Conservation (phyloP, 345 rosid species). For the Iberis pinnata region DNA sequence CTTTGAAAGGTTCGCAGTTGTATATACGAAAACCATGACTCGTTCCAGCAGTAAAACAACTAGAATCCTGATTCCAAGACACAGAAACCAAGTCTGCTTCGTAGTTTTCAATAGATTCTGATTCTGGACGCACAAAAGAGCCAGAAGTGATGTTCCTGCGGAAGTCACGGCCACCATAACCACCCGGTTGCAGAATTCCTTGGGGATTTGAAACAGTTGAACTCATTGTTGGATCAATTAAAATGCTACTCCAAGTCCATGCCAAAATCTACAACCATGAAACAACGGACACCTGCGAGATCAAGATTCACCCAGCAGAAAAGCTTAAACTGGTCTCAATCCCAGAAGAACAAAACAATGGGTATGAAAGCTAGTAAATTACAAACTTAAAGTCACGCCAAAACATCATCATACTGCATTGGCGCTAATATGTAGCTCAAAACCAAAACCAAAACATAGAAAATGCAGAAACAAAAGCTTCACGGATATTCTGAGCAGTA, state of each 20-base stretch:
- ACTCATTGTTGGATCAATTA: slow-evolving; percentile 39
- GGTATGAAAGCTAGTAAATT: too few relatives aligned
- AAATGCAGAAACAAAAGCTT: slow-evolving; percentile 11
- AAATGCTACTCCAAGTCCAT: slow-evolving; percentile 24
- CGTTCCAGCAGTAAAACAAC: slow-evolving; percentile 78
- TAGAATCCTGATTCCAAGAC: slow-evolving; percentile 79
- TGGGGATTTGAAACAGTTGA: slow-evolving; percentile 42
- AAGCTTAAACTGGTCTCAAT: too few relatives aligned
- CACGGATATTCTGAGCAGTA: not conserved
- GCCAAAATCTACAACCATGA: slow-evolving; percentile 13
- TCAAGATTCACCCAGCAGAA: slow-evolving; percentile 1
- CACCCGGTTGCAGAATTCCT: slow-evolving; percentile 29
- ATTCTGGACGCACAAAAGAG: slow-evolving; percentile 30
- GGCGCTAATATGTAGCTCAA: too few relatives aligned
- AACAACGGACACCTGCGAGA: not conserved
- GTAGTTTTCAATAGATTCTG: slow-evolving; percentile 27
- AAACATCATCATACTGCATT: too few relatives aligned
- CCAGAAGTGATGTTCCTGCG: slow-evolving; percentile 26
- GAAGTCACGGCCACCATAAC: slow-evolving; percentile 31
- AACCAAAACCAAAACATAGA: too few relatives aligned
- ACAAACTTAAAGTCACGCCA: too few relatives aligned
- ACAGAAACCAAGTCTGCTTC: slow-evolving; percentile 54
- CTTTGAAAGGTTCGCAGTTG: slow-evolving; percentile 70
- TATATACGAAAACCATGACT: slow-evolving; percentile 68
- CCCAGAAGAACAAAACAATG: too few relatives aligned